Percentiles rank a stretch among this genome's conserved stretches.
phyloP scores from a whole-genome alignment of 164 flowering plant genomes.

The Aristolochia fimbriata region DNA sequence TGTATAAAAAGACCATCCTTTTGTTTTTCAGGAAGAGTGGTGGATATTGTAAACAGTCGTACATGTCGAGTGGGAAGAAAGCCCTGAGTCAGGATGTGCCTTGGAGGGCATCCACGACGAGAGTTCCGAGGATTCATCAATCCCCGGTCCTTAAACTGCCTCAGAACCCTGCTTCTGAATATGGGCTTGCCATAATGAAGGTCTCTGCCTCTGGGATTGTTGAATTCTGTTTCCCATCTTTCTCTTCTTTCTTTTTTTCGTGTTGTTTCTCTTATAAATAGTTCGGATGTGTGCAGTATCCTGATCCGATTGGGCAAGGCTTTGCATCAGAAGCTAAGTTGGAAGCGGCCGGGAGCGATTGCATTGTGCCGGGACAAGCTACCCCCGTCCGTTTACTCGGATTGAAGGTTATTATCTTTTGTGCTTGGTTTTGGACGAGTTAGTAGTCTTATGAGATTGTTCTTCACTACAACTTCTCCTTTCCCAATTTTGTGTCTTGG shows the following conservation, averaged over 20 bases:
- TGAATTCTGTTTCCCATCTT: not conserved
- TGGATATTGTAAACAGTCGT: not conserved
- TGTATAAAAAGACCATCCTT: no score
- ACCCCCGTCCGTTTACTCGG: slow-evolving; percentile 64
- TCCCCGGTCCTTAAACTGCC: slow-evolving; percentile 60
- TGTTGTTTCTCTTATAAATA: not conserved
- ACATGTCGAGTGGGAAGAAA: slow-evolving; percentile 3
- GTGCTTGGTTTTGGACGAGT: no score
- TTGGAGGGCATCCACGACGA: slow-evolving; percentile 60
- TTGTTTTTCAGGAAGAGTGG: not conserved
- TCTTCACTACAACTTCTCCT: no score
- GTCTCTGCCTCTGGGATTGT: slow-evolving; percentile 14
- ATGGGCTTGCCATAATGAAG: slow-evolving; percentile 71
- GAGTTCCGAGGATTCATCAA: slow-evolving; percentile 75
- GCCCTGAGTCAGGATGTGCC: slow-evolving; percentile 60
- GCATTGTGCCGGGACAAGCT: slow-evolving; percentile 70
- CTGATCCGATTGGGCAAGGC: slow-evolving; percentile 68
- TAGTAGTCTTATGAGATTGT: no score
- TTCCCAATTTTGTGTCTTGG: no score
- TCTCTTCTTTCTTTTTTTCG: not conserved
- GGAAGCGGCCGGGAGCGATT: slow-evolving; percentile 89
- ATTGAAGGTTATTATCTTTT: slow-evolving; percentile 40
- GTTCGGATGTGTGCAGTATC: slow-evolving; percentile 30
- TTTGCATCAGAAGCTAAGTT: slow-evolving; percentile 55
- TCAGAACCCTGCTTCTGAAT: slow-evolving; percentile 36